Percentiles rank a stretch among this genome's conserved stretches.
These are phyloP conservation scores for Syzygium syzygioides DNA, from an alignment of 441 rosid species.

Conservation along the genomic window DNA sequence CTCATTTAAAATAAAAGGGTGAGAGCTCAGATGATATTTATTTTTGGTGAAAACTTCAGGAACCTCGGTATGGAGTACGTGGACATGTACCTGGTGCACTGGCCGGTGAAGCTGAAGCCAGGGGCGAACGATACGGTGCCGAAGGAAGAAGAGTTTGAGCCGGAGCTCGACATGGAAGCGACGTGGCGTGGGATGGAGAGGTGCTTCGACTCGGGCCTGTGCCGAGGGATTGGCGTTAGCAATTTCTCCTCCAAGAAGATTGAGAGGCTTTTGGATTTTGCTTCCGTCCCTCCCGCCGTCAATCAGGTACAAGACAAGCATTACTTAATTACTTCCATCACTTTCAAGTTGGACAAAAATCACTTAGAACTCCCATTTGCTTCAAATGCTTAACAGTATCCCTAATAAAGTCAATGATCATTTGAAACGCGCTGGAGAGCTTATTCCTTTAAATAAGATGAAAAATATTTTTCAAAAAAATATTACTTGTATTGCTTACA, in stretches of 20 bases:
- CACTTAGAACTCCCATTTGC: background rate
- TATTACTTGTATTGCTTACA: too few species aligned
- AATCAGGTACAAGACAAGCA: slow-evolving; percentile 50
- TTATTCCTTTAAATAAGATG: too few species aligned
- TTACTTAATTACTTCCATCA: background rate
- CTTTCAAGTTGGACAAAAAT: background rate
- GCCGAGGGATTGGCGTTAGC: slow-evolving; percentile 80
- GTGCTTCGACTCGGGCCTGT: slow-evolving; percentile 68
- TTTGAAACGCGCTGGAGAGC: background rate
- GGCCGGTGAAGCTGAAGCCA: slow-evolving; percentile 85
- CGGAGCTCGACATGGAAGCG: slow-evolving; percentile 42
- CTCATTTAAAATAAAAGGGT: background rate
- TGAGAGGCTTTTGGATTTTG: slow-evolving; percentile 40
- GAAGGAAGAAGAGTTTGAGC: slow-evolving; percentile 63
- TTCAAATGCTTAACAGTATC: background rate
- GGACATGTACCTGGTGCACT: slow-evolving; percentile 87
- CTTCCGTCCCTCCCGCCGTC: slow-evolving; percentile 57
- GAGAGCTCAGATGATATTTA: background rate
- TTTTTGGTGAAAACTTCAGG: slow-evolving; percentile 16
- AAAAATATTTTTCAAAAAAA: too few species aligned
- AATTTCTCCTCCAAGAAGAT: slow-evolving; percentile 74
- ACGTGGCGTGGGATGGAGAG: slow-evolving; percentile 84
- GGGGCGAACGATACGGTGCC: slow-evolving; percentile 54
- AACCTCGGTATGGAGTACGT: slow-evolving; percentile 61
- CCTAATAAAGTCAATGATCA: background rate